Percentiles rank a stretch among this genome's conserved stretches.
These are phyloP conservation scores for Tilletia walkeri DNA, from an alignment of 1,284 basidiomycete species.

Conservation along the genomic window DNA sequence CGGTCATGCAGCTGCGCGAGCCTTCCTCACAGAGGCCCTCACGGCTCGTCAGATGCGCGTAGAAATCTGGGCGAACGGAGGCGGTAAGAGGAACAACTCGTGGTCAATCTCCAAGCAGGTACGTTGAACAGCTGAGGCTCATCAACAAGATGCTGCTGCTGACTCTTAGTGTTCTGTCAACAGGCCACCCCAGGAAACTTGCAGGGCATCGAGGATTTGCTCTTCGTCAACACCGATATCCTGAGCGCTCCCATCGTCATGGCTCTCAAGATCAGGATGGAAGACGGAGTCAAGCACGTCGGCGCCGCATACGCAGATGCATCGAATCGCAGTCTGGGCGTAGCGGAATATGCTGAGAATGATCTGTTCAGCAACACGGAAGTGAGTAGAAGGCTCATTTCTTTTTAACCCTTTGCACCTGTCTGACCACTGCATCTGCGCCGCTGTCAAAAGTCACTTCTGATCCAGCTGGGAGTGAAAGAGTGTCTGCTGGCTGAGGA, in stretches of 20 bases:
- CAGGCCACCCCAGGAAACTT: slow-evolving; percentile 88
- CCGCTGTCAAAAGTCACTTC: slow-evolving; percentile 67
- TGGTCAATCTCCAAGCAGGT: slow-evolving; percentile 73
- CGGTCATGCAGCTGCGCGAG: slow-evolving; percentile 76
- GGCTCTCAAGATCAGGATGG: slow-evolving; percentile 76
- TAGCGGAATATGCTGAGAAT: slow-evolving; percentile 90
- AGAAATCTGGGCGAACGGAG: slow-evolving; percentile 68
- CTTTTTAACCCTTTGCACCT: not conserved
- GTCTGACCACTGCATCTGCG: not conserved
- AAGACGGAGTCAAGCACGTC: slow-evolving; percentile 60
- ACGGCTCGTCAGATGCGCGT: slow-evolving; percentile 86
- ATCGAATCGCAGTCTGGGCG: slow-evolving; percentile 60
- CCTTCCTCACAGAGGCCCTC: slow-evolving; percentile 82
- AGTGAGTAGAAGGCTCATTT: slow-evolving; percentile 59
- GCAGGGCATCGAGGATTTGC: slow-evolving; percentile 85
- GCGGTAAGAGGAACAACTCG: slow-evolving; percentile 67
- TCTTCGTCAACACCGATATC: slow-evolving; percentile 82
- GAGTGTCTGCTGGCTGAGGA: slow-evolving; percentile 71
- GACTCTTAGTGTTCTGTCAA: slow-evolving; percentile 33
- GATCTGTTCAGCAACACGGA: slow-evolving; percentile 95
- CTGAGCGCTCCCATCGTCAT: slow-evolving; percentile 83
- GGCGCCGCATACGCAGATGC: slow-evolving; percentile 64
- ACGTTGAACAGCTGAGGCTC: slow-evolving; percentile 29
- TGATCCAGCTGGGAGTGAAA: slow-evolving; percentile 95
- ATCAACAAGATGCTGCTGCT: not conserved